Evolutionary conservation across 2,329 filamentous ascomycete species (phyloP).

Genomic region (Neofusicoccum parvum): DNA sequence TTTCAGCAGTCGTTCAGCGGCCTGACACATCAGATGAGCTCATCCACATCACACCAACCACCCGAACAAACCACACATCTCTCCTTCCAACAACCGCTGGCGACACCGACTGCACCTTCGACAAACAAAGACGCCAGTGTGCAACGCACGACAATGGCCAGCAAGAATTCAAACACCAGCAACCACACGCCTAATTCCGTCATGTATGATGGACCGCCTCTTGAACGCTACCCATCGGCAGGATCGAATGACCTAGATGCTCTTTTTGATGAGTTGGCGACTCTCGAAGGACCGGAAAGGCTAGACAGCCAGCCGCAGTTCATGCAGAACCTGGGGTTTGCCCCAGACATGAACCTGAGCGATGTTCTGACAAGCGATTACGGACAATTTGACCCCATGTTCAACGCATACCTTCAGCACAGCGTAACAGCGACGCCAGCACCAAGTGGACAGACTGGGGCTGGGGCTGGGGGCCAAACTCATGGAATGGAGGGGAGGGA

Average conservation of each 20-base stretch:
- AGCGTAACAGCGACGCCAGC: not conserved
- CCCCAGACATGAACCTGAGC: conserved; percentile 61
- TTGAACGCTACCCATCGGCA: conserved; percentile 37
- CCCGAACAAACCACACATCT: not conserved
- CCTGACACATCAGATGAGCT: not conserved
- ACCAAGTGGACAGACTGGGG: not conserved
- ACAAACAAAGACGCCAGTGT: not conserved
- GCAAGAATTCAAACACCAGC: conserved; percentile 5
- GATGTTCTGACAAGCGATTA: conserved; percentile 52
- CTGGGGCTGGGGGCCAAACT: not conserved
- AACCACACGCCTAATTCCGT: conserved; percentile 24
- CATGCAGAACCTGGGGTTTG: conserved; percentile 68
- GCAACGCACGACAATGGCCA: not conserved
- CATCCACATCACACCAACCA: not conserved
- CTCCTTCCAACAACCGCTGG: not conserved
- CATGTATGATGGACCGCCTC: conserved; percentile 27
- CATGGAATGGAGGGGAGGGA: conserved; percentile 6
- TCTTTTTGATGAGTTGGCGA: conserved; percentile 61
- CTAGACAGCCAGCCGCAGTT: conserved; percentile 63
- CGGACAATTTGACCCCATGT: conserved; percentile 27
- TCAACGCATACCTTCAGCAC: conserved; percentile 13
- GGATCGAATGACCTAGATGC: conserved; percentile 50
- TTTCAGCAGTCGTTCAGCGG: not conserved
- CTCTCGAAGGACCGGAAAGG: conserved; percentile 56
- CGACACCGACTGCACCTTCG: conserved; percentile 7